Evolutionary conservation across 495 filamentous ascomycete genomes (phyloP).

Genomic region (Neurospora sp.): DNA sequence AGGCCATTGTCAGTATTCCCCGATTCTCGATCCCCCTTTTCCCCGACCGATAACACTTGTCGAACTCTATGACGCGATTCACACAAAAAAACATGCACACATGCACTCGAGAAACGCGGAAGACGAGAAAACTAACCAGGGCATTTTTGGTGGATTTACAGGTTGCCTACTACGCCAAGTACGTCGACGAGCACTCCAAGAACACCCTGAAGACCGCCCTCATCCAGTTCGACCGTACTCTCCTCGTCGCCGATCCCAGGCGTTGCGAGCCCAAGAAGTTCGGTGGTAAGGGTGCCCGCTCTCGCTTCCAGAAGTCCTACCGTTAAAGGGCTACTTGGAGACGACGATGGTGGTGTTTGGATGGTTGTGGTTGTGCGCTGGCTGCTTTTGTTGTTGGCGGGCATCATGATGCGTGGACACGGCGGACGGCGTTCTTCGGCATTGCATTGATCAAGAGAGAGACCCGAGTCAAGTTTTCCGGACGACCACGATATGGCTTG

Average conservation of each 20-base stretch:
- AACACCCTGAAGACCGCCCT: constrained; percentile 95
- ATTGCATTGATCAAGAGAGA: constrained; percentile 24
- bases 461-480: background rate
- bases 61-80: background rate
- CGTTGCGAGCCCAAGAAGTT: constrained; percentile 93
- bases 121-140: background rate
- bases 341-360: constrained; percentile 13
- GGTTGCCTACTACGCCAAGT: constrained; percentile 99
- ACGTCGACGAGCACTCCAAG: constrained; percentile 99
- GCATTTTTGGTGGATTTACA: constrained; percentile 4
- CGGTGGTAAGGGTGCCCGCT: constrained; percentile 82
- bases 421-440: constrained; percentile 25
- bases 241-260: constrained; percentile 95
- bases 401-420: constrained; percentile 23
- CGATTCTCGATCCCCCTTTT: background rate
- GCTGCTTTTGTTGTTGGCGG: constrained; percentile 5
- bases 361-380: constrained; percentile 2
- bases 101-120: background rate
- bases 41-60: background rate
- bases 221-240: constrained; percentile 88
- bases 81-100: background rate
- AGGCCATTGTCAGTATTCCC: constrained; percentile 35
- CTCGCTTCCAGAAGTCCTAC: constrained; percentile 88
- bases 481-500: background rate
- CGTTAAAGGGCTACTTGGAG: constrained; percentile 38